phyloP scores from a whole-genome alignment of 225 moss, liverwort and hornwort species.

The Sphagnum tenellum region DNA sequence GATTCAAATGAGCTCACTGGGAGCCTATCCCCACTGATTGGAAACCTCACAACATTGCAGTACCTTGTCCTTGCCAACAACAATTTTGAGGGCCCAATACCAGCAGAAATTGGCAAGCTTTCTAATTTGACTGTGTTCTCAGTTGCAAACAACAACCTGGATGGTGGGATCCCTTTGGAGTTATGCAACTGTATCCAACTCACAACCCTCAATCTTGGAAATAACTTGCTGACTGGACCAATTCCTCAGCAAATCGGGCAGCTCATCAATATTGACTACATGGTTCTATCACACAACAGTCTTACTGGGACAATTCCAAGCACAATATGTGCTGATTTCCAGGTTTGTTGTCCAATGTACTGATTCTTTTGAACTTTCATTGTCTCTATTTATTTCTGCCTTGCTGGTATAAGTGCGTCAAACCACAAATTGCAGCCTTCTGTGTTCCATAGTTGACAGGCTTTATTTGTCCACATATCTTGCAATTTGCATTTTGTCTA shows the following conservation, averaged over 20 bases:
- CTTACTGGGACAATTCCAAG: slow-evolving; percentile 59
- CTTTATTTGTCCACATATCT: no score
- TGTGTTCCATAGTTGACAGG: no score
- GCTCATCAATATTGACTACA: slow-evolving; percentile 67
- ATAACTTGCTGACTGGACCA: slow-evolving; percentile 44
- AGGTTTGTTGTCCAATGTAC: no score
- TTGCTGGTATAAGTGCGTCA: no score
- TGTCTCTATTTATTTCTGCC: no score
- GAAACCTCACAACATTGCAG: slow-evolving; percentile 12
- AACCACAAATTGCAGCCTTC: no score
- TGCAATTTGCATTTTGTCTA: no score
- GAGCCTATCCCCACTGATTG: slow-evolving; percentile 25
- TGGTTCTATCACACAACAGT: slow-evolving; percentile 49
- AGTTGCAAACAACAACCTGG: slow-evolving; percentile 48
- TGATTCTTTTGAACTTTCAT: no score
- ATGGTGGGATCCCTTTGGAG: slow-evolving; percentile 46
- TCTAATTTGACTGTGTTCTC: slow-evolving; percentile 45
- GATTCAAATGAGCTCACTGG: slow-evolving; percentile 43
- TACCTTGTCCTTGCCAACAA: slow-evolving; percentile 33
- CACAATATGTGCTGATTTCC: slow-evolving; percentile 45
- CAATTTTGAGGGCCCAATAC: slow-evolving; percentile 30
- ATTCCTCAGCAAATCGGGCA: slow-evolving; percentile 52
- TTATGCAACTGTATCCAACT: slow-evolving; percentile 56
- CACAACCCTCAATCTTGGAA: slow-evolving; percentile 68
- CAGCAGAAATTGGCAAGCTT: slow-evolving; percentile 27